These are phyloP conservation scores for Acanthamoeba healyi DNA, from an alignment of 208 protist species.

Conservation along the genomic window DNA sequence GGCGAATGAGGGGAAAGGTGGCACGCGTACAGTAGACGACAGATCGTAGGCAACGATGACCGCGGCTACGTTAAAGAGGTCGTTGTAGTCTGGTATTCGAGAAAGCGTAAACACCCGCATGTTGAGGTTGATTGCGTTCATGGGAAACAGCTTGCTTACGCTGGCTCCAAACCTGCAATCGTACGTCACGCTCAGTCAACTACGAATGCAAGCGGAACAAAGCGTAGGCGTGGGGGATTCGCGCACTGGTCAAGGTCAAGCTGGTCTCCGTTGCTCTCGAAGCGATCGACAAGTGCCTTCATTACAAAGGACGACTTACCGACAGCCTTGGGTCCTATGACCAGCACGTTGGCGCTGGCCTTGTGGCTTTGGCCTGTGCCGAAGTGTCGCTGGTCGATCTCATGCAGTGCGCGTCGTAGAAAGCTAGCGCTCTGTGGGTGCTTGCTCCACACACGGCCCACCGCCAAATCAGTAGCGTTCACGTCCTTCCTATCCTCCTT, in stretches of 20 bases:
- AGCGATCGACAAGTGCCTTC: conserved; percentile 23
- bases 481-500: background rate
- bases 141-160: background rate
- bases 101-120: conserved; percentile 15
- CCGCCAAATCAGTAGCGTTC: background rate
- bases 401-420: background rate
- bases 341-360: conserved; percentile 12
- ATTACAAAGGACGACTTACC: conserved; percentile 26
- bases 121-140: background rate
- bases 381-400: background rate
- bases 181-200: too few species aligned
- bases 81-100: conserved; percentile 56
- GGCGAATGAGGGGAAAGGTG: background rate
- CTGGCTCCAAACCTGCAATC: background rate
- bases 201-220: background rate
- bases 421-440: background rate
- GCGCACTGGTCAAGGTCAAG: conserved; percentile 36
- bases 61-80: conserved; percentile 61
- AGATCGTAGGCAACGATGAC: conserved; percentile 41
- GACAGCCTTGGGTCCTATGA: background rate
- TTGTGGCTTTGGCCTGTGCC: background rate
- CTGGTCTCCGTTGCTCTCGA: conserved; percentile 3
- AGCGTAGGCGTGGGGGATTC: too few species aligned
- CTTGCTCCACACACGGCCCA: background rate
- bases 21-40: background rate